Evolutionary conservation across 2,329 filamentous ascomycete genomes (phyloP), one percentile per base, ranked within the genome.

Genomic region (Neocucurbitaria cava): DNA sequence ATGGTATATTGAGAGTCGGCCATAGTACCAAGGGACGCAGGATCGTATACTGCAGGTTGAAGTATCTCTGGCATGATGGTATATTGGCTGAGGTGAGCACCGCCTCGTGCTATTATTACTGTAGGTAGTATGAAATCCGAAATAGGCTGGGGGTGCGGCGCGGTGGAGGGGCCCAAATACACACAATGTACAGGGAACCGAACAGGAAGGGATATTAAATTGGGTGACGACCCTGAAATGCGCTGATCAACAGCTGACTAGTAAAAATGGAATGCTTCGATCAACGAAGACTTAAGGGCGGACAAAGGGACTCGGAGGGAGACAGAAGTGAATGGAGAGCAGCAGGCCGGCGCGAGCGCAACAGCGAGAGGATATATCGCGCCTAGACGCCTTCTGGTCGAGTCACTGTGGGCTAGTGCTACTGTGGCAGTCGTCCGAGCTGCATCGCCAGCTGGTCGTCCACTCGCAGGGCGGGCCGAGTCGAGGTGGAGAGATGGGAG

Each of bases 11-110:
- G 65, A 58, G 62, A 52, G 53, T 65, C 44, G 49, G 54, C 59
- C 57, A 64, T 59, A 49, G 54, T 62, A 65, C 65, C 68, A 65
- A 68, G 63, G 44, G 58, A 54, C 49, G 63, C 60, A 62, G 67
- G 54, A 54, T 66, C 78, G 78, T 84, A 86, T 48, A 77, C 78
- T 66, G 80, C 68, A 82, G 79, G 68, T 76, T 72, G 73, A 76
- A 76, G 65, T 76, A 75, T 64, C 77, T 74, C 65, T 69, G 71
- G 71, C 81, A 83, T 83, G 45, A 62, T 76, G 66, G 56, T 69
- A 73, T 72, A 65, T 70, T 72, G 66, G 63, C 66, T 71, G 66
- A 72, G 59, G 70, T 72, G 65, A 72, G 70, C 70, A 69, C 58
- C 62, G 70, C 69, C 68, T 67, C 59, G 69, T 66, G 65, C 69